phyloP scores from a whole-genome alignment of 2,329 filamentous ascomycete genomes.

The Phialemoniopsis sp. region DNA sequence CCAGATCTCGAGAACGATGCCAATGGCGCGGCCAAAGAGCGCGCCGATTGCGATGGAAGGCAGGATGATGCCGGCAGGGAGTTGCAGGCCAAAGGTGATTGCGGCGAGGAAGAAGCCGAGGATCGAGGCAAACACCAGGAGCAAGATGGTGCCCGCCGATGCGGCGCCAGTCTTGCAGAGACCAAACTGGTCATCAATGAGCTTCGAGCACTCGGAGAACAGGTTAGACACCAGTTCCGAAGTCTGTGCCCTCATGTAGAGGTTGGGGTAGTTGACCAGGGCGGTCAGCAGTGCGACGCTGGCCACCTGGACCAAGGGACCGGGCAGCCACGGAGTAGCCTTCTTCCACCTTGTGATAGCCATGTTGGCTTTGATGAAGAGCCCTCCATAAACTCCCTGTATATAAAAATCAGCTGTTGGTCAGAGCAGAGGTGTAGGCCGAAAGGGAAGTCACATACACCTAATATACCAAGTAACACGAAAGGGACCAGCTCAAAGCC shows the following conservation, averaged over 20 bases:
- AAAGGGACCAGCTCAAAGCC: conserved; percentile 92
- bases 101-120: conserved; percentile 82
- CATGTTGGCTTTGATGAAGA: conserved; percentile 96
- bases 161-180: conserved; percentile 85
- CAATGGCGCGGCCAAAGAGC: conserved; percentile 81
- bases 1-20: conserved; percentile 85
- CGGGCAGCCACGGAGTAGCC: conserved; percentile 58
- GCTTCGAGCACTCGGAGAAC: conserved; percentile 83
- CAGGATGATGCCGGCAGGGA: conserved; percentile 92
- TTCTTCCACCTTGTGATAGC: conserved; percentile 77
- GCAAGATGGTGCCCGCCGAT: conserved; percentile 75
- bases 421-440: not conserved
- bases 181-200: conserved; percentile 81
- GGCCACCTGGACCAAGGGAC: conserved; percentile 75
- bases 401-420: not conserved
- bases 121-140: conserved; percentile 76
- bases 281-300: conserved; percentile 79
- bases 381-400: conserved; percentile 82
- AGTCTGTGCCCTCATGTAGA: conserved; percentile 90
- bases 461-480: conserved; percentile 77
- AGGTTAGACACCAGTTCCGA: conserved; percentile 89
- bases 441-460: conserved; percentile 39
- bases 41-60: conserved; percentile 96
- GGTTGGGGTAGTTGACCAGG: conserved; percentile 89
- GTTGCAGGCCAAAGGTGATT: conserved; percentile 88